Base-by-base conservation (phyloP, 2,329 filamentous ascomycete species). In the Bipolaris oryzae region DNA sequence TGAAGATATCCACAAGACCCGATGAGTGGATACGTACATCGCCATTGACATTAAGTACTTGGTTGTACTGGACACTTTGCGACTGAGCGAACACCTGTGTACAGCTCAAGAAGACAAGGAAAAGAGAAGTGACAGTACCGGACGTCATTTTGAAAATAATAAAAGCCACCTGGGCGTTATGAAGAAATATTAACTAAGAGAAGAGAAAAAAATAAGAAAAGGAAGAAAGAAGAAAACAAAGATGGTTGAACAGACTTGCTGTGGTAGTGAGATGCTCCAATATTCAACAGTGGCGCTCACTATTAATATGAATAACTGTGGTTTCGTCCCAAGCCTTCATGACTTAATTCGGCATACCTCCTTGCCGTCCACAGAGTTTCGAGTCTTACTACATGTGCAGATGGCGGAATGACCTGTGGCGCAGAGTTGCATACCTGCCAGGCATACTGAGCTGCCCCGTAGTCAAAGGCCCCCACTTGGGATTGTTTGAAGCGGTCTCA, bases 31-130 rank as follows among this genome's bases (percentile, higher is more conserved):
- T n/a, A 69, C 72, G 66, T 68, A 75, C 74, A 53, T 76, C 74
- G 56, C 73, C 74, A 64, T 75, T 74, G 46, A 76, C 33, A 68
- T 75, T 76, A 67, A 76, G 69, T 56, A 76, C 74, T 67, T 76
- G 73, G 61, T 76, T 76, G 57, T 70, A 76, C 28, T 75, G 69
- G 16, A 62, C 71, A 47, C 66, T 61, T 55, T 72, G 68, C n/a
- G 62, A 63, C 34, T 57, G 50, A 37, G 50, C 73, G 7, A 70
- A 58, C 31, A 62, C 70, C 16, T 64, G 52, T 35, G 59, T 57
- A 56, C 58, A 66, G 63, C 69, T 69, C 62, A 73, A 64, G 50
- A 73, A 49, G 48, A 72, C 56, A 35, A 74, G 41, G 18, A 73
- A 51, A 49, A 74, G 48, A 2, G 67, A 69, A 63, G 67, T 71